Percentiles rank a stretch among this genome's conserved stretches.
Conservation (phyloP, 352 stramenopile species). For the Phytopythium vexans region DNA sequence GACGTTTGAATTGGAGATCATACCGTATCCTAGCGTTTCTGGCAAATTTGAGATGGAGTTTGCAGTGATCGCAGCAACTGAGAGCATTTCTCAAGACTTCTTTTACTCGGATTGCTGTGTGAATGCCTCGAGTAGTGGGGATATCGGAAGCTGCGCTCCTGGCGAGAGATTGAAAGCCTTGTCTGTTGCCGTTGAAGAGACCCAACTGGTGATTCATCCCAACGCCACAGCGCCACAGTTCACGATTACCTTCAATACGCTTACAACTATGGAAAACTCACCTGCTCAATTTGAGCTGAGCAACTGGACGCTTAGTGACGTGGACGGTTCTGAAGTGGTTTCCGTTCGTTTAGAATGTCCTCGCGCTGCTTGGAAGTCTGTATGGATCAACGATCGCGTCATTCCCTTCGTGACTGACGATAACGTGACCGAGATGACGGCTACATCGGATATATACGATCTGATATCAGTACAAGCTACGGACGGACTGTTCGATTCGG, state of each 20-base stretch:
- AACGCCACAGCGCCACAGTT: conserved; percentile 10
- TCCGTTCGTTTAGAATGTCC: conserved; percentile 11
- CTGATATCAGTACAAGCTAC: no score
- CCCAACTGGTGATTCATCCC: conserved; percentile 9
- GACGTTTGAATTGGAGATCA: conserved; percentile 4
- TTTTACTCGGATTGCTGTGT: conserved; percentile 17
- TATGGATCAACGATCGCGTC: no score
- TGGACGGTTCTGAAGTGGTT: conserved; percentile 19
- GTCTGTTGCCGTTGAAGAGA: conserved; percentile 3
- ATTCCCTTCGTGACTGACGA: no score
- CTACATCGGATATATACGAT: no score
- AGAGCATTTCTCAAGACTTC: conserved; percentile 10
- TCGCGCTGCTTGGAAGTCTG: no score
- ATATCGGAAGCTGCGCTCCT: conserved; percentile 7
- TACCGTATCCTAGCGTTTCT: conserved; percentile 9
- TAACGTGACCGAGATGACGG: not conserved
- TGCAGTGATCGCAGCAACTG: conserved; percentile 13
- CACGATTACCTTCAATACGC: not conserved
- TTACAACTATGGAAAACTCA: conserved; percentile 8
- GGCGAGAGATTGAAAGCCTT: conserved; percentile 11
- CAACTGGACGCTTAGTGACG: conserved; percentile 12
- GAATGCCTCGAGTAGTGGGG: conserved; percentile 1
- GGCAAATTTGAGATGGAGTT: conserved; percentile 13
- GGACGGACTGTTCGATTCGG: no score
- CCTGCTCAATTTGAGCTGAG: conserved; percentile 1